Base-by-base conservation (phyloP, 2,329 filamentous ascomycete species). In the Fusarium liriodendri region DNA sequence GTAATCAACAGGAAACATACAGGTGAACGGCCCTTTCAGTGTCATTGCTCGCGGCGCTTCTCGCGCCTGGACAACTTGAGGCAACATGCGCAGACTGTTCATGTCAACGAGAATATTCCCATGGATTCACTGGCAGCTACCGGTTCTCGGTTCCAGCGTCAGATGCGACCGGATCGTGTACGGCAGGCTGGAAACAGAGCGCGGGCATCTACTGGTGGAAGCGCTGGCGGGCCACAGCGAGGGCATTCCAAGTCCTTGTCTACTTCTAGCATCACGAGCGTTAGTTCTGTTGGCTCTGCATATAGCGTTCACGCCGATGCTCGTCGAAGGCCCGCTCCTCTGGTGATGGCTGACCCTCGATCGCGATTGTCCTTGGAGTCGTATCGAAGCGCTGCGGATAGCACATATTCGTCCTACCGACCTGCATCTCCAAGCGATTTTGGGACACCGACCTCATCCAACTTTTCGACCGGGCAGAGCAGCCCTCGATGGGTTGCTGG, bases 31-130 rank as follows among this genome's bases (percentile, higher is more conserved):
- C 97, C 97, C 0, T 99, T 98, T 79, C 94, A 97, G 83, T 99
- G 97, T 77, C 97, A 98, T 82, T 99, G 97, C 83, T 94, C 93
- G 3, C 91, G 97, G 60, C 91, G 95, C 64, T 99, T 99, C 82
- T 98, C 97, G 11, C 91, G 96, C 58, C 89, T 98, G 54, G 96
- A 99, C 82, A 99, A 99, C 80, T 86, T 99, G 61, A 91, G 97
- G 68, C 97, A 99, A 81, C 97, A 99, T 87, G 97, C 97, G 52
- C 95, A 98, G 82, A 98, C 97, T 0, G 97, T 99, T 1, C 97
- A 99, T 81, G 94, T 97, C 67, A 98, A 98, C 81, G 97, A 98
- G 82, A 95, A 98, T 66, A 99, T 99, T 37, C 97, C 97, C 5
- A 91, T 92, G 45, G 95, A 98, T 81, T 98, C 97, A 2, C 89